Evolutionary conservation across 352 stramenopile species (phyloP), one percentile per base, ranked within the genome.

Genomic region (Pythium grandisporangium): DNA sequence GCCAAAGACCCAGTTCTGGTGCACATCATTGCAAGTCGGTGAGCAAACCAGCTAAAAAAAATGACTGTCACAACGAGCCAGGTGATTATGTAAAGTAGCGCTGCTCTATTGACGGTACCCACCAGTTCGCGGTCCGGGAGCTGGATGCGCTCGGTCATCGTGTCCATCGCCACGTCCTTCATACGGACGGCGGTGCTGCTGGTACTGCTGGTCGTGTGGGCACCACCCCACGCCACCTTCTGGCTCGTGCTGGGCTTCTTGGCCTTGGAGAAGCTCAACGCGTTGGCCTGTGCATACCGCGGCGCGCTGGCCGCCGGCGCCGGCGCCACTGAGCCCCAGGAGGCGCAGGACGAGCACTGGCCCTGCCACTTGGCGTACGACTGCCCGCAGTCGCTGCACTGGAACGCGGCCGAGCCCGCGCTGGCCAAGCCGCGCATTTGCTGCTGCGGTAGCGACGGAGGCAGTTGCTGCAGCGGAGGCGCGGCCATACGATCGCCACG

Each of bases 1-100:
- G 24, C 95, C 95, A 27, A 99, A 66, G 19, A 98, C 95, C 64
- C 86, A 87, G 55, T 97, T 97, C 74, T 77, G n/a, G n/a, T n/a
- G n/a, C n/a, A n/a, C n/a, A n/a, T n/a, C n/a, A n/a, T n/a, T n/a
- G n/a, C n/a, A n/a, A n/a, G n/a, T n/a, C n/a, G n/a, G n/a, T n/a
- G n/a, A n/a, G n/a, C n/a, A 48, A 2, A 6, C 35, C n/a, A n/a
- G 16, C 33, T 32, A 60, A 64, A 41, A 72, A 48, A 38, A 39
- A 23, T 41, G 46, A 51, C 41, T 59, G 42, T 39, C n/a, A n/a
- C n/a, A n/a, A n/a, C n/a, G n/a, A n/a, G n/a, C 16, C 29, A 37
- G 24, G 8, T 16, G 5, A 33, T 33, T 22, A 14, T 25, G 25
- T 30, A 41, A 16, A 32, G 20, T n/a, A 3, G 14, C 43, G 30